Percentiles rank a stretch among this genome's conserved stretches.
These are phyloP conservation scores for Cystofilobasidium capitatum DNA, from an alignment of 768 basidiomycete species.

Conservation along the genomic window DNA sequence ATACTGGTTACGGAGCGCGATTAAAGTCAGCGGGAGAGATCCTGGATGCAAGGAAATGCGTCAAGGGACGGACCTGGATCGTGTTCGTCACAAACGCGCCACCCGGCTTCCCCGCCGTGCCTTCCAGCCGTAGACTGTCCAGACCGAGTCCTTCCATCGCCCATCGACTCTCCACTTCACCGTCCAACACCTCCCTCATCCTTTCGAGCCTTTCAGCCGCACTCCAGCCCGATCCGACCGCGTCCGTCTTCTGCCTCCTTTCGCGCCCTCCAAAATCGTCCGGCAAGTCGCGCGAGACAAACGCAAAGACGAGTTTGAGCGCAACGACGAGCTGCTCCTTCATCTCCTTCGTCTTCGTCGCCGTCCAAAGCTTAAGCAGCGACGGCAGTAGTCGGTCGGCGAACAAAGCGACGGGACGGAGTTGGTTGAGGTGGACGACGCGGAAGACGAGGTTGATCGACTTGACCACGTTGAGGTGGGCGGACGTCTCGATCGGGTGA, in stretches of 20 bases:
- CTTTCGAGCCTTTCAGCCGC: slow-evolving; percentile 7
- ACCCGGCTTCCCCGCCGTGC: slow-evolving; percentile 11
- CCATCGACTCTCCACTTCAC: slow-evolving; percentile 56
- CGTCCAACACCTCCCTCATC: slow-evolving; percentile 46
- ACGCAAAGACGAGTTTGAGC: slow-evolving; percentile 63
- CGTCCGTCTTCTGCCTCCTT: neutral
- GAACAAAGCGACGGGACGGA: slow-evolving; percentile 51
- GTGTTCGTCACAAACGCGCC: slow-evolving; percentile 8
- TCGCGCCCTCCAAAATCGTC: neutral
- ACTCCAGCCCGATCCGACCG: neutral
- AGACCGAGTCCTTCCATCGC: slow-evolving; percentile 51
- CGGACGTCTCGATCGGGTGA: slow-evolving; percentile 64
- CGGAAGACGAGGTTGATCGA: slow-evolving; percentile 60
- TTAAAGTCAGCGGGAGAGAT: neutral
- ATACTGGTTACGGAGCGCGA: slow-evolving; percentile 40
- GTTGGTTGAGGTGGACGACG: slow-evolving; percentile 68
- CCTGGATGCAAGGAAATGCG: neutral
- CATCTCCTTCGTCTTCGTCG: slow-evolving; percentile 58
- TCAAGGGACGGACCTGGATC: slow-evolving; percentile 6
- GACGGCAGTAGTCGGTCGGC: slow-evolving; percentile 55
- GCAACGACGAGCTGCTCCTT: slow-evolving; percentile 74
- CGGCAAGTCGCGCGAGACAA: slow-evolving; percentile 40
- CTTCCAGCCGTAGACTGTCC: slow-evolving; percentile 17
- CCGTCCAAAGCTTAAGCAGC: slow-evolving; percentile 60
- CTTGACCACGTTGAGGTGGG: slow-evolving; percentile 64